phyloP scores from a whole-genome alignment of 768 basidiomycete genomes.

The Lyophyllum shimeji region DNA sequence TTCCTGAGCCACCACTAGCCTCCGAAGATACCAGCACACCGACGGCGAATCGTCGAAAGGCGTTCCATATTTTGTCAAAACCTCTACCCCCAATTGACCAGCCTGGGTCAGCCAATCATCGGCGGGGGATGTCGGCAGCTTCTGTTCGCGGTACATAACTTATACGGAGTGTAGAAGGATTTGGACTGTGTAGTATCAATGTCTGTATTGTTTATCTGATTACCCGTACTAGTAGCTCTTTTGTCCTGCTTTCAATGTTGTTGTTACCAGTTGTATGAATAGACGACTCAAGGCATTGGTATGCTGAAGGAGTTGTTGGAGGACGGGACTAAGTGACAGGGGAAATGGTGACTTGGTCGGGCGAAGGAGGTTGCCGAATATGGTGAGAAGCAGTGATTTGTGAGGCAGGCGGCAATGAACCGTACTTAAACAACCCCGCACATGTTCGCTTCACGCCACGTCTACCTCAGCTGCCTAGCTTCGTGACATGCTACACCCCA shows the following conservation, averaged over 20 bases:
- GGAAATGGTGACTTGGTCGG: constrained; percentile 7
- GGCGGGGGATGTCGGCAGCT: constrained; percentile 52
- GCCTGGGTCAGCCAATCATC: constrained; percentile 38
- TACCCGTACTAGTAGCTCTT: constrained; percentile 8
- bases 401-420: constrained; percentile 9
- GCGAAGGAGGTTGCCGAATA: constrained; percentile 24
- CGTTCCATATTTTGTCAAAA: constrained; percentile 69
- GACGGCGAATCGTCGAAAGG: constrained; percentile 62
- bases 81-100: constrained; percentile 40
- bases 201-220: constrained; percentile 20
- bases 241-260: constrained; percentile 18
- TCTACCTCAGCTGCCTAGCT: constrained; percentile 10
- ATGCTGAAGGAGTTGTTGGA: background rate
- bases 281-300: constrained; percentile 10
- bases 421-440: constrained; percentile 10
- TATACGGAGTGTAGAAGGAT: constrained; percentile 23
- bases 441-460: constrained; percentile 23
- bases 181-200: constrained; percentile 21
- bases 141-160: constrained; percentile 46
- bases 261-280: constrained; percentile 19
- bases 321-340: constrained; percentile 3
- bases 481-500: constrained; percentile 57
- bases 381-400: constrained; percentile 7
- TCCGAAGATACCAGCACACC: constrained; percentile 50
- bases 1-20: constrained; percentile 62